These are phyloP conservation scores for Saccharomyces mikatae DNA, from an alignment of 805 yeast species.

Conservation along the genomic window DNA sequence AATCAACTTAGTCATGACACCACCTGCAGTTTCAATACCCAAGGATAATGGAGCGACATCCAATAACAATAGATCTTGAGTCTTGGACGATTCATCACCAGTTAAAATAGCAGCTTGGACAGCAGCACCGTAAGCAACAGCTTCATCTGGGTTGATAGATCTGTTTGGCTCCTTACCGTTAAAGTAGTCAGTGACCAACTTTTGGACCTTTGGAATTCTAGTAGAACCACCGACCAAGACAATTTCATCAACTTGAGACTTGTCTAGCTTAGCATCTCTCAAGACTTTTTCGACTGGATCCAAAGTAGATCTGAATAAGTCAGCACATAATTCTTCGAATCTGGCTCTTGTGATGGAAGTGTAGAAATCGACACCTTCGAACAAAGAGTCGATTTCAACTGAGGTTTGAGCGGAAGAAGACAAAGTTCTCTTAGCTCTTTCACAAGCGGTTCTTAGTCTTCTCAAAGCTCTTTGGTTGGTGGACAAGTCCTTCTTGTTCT, in stretches of 20 bases:
- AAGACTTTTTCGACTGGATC: slow-evolving; percentile 94
- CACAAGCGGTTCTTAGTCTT: slow-evolving; percentile 96
- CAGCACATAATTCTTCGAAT: slow-evolving; percentile 94
- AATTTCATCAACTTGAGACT: slow-evolving; percentile 83
- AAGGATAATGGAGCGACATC: slow-evolving; percentile 96
- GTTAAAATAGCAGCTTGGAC: slow-evolving; percentile 94
- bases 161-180: slow-evolving; percentile 95
- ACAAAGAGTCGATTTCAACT: slow-evolving; percentile 87
- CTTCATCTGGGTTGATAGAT: slow-evolving; percentile 96
- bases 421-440: slow-evolving; percentile 95
- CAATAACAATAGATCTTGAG: slow-evolving; percentile 86
- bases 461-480: slow-evolving; percentile 90
- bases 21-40: slow-evolving; percentile 98
- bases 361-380: slow-evolving; percentile 93
- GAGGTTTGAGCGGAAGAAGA: slow-evolving; percentile 94
- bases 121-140: slow-evolving; percentile 97
- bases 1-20: slow-evolving; percentile 95
- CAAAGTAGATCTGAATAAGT: slow-evolving; percentile 83
- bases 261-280: slow-evolving; percentile 84
- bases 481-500: slow-evolving; percentile 86
- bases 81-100: slow-evolving; percentile 92
- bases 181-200: slow-evolving; percentile 90
- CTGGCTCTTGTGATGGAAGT: slow-evolving; percentile 95
- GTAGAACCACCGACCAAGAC: slow-evolving; percentile 97
- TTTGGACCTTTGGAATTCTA: slow-evolving; percentile 95